Conservation (phyloP, 805 yeast genomes). For the Candida glaebosa region DNA sequence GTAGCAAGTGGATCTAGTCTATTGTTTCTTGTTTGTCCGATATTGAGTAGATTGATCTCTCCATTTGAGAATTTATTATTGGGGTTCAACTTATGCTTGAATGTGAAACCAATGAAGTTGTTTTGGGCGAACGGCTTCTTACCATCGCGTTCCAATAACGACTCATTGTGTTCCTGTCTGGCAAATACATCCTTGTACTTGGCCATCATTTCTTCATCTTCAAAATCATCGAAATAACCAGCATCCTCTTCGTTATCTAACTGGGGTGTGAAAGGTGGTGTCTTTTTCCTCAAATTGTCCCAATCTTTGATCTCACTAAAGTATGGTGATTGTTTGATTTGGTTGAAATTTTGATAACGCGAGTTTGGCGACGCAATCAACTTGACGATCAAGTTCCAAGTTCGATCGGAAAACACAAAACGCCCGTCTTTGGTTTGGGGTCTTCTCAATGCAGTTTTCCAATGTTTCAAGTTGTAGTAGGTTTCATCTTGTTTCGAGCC, state of each 20-base stretch:
- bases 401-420: slow-evolving; percentile 90
- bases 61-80: slow-evolving; percentile 43
- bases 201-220: slow-evolving; percentile 94
- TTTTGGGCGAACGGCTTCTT: slow-evolving; percentile 35
- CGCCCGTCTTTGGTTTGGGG: slow-evolving; percentile 92
- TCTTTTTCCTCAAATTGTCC: slow-evolving; percentile 58
- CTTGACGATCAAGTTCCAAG: slow-evolving; percentile 84
- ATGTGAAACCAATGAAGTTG: slow-evolving; percentile 92
- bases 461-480: slow-evolving; percentile 85
- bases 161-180: slow-evolving; percentile 82
- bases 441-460: slow-evolving; percentile 84
- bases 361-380: slow-evolving; percentile 76
- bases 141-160: slow-evolving; percentile 56
- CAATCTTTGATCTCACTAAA: slow-evolving; percentile 77
- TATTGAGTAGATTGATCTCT: slow-evolving; percentile 34
- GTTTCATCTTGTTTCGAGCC: slow-evolving; percentile 95
- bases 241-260: slow-evolving; percentile 97
- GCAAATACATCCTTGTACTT: slow-evolving; percentile 96
- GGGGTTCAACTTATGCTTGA: slow-evolving; percentile 73
- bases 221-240: slow-evolving; percentile 97
- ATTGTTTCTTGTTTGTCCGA: slow-evolving; percentile 15
- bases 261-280: slow-evolving; percentile 97
- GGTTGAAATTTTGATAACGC: slow-evolving; percentile 75
- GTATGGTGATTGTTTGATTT: slow-evolving; percentile 75
- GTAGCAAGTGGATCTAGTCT: slow-evolving; percentile 43